phyloP scores from a whole-genome alignment of 2,329 filamentous ascomycete species.

The Claviceps africana region DNA sequence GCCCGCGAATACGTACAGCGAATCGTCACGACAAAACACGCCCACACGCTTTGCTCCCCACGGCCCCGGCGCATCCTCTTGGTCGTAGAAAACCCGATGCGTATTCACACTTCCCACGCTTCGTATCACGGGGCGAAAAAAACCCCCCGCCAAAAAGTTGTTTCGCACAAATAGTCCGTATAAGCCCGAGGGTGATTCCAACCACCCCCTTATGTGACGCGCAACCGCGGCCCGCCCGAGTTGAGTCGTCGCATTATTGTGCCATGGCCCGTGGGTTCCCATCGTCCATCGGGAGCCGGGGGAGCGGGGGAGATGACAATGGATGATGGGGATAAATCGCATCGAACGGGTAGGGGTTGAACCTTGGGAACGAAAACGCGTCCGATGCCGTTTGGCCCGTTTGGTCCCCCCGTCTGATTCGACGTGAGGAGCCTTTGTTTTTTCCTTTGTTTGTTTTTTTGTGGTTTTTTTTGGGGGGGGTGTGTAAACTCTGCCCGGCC shows the following conservation, averaged over 20 bases:
- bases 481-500: too few relatives aligned
- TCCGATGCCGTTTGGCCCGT: neutral
- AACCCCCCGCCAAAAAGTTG: neutral
- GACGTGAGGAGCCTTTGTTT: too few relatives aligned
- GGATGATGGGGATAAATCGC: neutral
- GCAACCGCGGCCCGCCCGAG: neutral
- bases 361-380: too few relatives aligned
- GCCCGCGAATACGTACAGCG: neutral
- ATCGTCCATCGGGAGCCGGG: neutral
- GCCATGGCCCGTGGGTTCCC: neutral
- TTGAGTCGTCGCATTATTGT: neutral
- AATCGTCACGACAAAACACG: neutral
- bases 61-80: neutral
- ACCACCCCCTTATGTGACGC: neutral
- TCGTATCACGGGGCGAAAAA: conserved; percentile 3
- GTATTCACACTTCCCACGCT: neutral
- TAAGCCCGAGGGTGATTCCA: neutral
- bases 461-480: too few relatives aligned
- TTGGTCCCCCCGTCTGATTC: too few relatives aligned
- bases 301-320: neutral
- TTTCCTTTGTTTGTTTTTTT: too few relatives aligned
- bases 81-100: neutral
- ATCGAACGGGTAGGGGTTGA: too few relatives aligned
- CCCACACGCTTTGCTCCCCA: too few relatives aligned
- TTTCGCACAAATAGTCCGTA: neutral